Evolutionary conservation across 495 filamentous ascomycete species (phyloP).

Genomic region (Oidiodendron maius): DNA sequence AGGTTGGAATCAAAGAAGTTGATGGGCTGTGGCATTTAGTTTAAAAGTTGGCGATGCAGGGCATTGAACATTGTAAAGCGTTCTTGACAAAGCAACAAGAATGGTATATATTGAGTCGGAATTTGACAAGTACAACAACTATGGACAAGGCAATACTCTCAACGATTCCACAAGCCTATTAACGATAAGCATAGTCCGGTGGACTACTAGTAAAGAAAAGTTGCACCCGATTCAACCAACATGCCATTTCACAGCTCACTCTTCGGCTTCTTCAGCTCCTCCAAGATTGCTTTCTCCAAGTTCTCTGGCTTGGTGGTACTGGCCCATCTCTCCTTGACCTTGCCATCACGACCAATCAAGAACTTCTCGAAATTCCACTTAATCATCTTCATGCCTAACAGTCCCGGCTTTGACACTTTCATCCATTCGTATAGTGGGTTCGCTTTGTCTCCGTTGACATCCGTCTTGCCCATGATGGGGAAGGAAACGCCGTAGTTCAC

Average conservation of each 20-base stretch:
- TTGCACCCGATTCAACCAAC: too few species aligned
- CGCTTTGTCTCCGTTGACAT: constrained; percentile 84
- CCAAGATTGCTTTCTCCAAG: constrained; percentile 66
- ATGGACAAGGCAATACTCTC: too few species aligned
- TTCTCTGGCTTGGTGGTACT: constrained; percentile 79
- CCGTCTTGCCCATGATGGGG: constrained; percentile 83
- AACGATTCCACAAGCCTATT: too few species aligned
- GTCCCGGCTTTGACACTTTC: constrained; percentile 76
- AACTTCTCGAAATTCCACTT: constrained; percentile 99
- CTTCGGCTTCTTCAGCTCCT: constrained; percentile 47
- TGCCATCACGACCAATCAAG: constrained; percentile 76
- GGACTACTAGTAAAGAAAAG: too few species aligned
- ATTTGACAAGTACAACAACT: too few species aligned
- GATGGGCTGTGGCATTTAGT: constrained; percentile 65
- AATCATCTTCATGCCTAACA: constrained; percentile 79
- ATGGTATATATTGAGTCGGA: too few species aligned
- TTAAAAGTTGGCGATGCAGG: too few species aligned
- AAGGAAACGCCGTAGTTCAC: constrained; percentile 94
- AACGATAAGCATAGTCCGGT: too few species aligned
- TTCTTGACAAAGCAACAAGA: too few species aligned
- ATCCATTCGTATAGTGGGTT: constrained; percentile 82
- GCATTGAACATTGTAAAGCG: too few species aligned
- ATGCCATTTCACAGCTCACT: not conserved
- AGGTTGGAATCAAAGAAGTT: constrained; percentile 62
- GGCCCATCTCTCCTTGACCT: constrained; percentile 76